Evolutionary conservation across 495 filamentous ascomycete species (phyloP).

Genomic region (Parathielavia appendiculata): DNA sequence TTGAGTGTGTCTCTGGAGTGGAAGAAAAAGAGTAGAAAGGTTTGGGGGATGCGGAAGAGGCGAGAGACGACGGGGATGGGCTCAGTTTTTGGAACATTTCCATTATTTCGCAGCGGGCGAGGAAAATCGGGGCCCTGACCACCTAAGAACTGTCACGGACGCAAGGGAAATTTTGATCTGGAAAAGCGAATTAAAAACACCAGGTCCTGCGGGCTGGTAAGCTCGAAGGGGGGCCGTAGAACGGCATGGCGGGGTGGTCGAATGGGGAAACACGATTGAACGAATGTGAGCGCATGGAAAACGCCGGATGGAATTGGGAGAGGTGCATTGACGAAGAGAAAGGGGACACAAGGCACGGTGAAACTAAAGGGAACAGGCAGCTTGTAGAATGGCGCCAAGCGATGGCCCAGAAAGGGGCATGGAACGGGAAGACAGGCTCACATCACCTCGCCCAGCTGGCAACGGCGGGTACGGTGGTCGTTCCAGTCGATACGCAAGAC

Average conservation of each 20-base stretch:
- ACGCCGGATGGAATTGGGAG: conserved; percentile 9
- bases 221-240: conserved; percentile 1
- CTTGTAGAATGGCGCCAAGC: conserved; percentile 16
- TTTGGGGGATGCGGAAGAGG: conserved; percentile 34
- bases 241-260: neutral
- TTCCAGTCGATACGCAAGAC: neutral
- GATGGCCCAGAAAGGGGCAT: conserved; percentile 11
- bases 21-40: conserved; percentile 40
- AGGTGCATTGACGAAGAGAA: conserved; percentile 3
- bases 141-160: conserved; percentile 37
- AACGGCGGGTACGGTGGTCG: neutral
- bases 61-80: conserved; percentile 41
- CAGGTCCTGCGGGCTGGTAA: conserved; percentile 21
- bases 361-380: too few relatives aligned
- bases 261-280: conserved; percentile 9
- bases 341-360: neutral
- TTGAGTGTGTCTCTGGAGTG: conserved; percentile 27
- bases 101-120: conserved; percentile 40
- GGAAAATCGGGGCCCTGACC: conserved; percentile 47
- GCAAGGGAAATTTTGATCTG: conserved; percentile 41
- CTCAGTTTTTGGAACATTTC: conserved; percentile 39
- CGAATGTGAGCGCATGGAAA: neutral
- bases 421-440: conserved; percentile 1
- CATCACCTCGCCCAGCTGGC: conserved; percentile 1
- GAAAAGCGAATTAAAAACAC: conserved; percentile 46